Conservation (phyloP, 1,284 basidiomycete species). For the Leccinum pachyderme region DNA sequence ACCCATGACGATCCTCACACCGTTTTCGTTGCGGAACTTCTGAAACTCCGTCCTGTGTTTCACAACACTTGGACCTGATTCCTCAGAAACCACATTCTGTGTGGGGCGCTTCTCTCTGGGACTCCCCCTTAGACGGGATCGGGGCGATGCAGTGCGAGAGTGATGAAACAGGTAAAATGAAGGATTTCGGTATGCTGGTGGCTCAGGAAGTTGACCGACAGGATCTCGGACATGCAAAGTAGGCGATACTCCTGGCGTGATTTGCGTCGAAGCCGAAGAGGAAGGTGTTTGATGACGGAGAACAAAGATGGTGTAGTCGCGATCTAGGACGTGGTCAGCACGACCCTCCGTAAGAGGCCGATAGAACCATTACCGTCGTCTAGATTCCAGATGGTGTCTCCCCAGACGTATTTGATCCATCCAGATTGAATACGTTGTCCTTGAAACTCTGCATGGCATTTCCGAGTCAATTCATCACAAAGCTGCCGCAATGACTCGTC, state of each 20-base stretch:
- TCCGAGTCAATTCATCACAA: slow-evolving; percentile 67
- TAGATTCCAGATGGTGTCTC: slow-evolving; percentile 71
- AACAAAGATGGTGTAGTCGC: slow-evolving; percentile 76
- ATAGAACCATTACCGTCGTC: slow-evolving; percentile 58
- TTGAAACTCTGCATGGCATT: slow-evolving; percentile 53
- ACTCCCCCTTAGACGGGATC: slow-evolving; percentile 35
- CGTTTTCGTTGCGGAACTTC: slow-evolving; percentile 86
- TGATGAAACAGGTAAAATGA: slow-evolving; percentile 64
- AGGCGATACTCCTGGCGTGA: slow-evolving; percentile 33
- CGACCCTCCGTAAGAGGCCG: background rate
- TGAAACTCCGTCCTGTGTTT: slow-evolving; percentile 77
- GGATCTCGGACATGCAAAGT: slow-evolving; percentile 70
- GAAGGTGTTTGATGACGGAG: slow-evolving; percentile 54
- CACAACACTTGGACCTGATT: slow-evolving; percentile 40
- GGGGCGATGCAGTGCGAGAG: slow-evolving; percentile 8
- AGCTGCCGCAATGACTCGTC: slow-evolving; percentile 62
- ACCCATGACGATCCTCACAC: slow-evolving; percentile 90
- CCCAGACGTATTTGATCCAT: slow-evolving; percentile 81
- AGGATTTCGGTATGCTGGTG: slow-evolving; percentile 63
- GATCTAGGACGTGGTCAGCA: slow-evolving; percentile 43
- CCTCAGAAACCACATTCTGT: slow-evolving; percentile 19
- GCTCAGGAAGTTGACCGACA: slow-evolving; percentile 51
- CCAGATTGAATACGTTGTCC: slow-evolving; percentile 63
- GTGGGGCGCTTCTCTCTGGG: slow-evolving; percentile 36
- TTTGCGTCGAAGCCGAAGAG: slow-evolving; percentile 25